Evolutionary conservation across 495 filamentous ascomycete species (phyloP).

Genomic region (Podospora tetraspora): DNA sequence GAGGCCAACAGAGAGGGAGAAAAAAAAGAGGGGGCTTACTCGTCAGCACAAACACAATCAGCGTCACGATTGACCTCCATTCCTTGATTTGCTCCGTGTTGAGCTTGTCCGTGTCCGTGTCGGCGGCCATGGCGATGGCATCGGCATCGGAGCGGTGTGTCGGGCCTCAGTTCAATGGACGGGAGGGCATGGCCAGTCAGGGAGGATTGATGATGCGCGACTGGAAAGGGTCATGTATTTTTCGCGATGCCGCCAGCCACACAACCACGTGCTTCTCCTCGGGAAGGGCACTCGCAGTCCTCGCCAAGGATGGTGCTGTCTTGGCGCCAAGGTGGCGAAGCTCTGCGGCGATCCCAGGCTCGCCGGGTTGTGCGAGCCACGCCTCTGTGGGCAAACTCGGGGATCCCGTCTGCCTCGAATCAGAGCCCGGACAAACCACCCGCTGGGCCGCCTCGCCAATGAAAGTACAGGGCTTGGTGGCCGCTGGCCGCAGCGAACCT

Average conservation of each 20-base stretch:
- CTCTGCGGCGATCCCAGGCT: not conserved
- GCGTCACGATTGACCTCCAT: slow-evolving; percentile 59
- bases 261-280: slow-evolving; percentile 4
- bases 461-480: not conserved
- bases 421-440: not conserved
- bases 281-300: not conserved
- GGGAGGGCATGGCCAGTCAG: not conserved
- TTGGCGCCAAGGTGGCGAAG: slow-evolving; percentile 9
- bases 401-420: not conserved
- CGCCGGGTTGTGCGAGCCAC: not conserved
- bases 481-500: not conserved
- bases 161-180: not conserved
- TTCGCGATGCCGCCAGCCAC: slow-evolving; percentile 1
- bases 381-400: not conserved
- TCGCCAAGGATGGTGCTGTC: not conserved
- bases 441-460: not conserved
- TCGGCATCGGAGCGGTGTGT: not conserved
- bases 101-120: slow-evolving; percentile 28
- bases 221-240: slow-evolving; percentile 5
- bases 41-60: slow-evolving; percentile 57
- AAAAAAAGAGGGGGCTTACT: slow-evolving; percentile 42
- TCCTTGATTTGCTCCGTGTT: slow-evolving; percentile 49
- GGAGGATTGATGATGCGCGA: not conserved
- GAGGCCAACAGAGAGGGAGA: no score
- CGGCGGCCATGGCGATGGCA: slow-evolving; percentile 18